These are phyloP conservation scores for Patellifolia procumbens DNA, from an alignment of 179 eudicot species.

Conservation along the genomic window DNA sequence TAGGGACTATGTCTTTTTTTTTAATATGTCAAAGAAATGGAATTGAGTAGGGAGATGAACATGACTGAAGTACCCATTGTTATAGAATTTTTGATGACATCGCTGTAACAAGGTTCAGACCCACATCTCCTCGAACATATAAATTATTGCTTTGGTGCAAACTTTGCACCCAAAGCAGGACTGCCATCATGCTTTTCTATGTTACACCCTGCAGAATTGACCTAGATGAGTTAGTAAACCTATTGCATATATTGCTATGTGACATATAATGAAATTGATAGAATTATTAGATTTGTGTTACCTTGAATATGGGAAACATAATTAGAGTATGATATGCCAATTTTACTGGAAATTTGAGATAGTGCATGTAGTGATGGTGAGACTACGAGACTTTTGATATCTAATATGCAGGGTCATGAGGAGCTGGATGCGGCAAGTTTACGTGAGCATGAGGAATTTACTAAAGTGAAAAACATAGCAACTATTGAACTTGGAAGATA, in stretches of 20 bases:
- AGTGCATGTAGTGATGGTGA: not conserved
- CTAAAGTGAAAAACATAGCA: constrained; percentile 96
- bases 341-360: not conserved
- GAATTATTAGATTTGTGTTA: not conserved
- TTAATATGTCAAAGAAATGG: not conserved
- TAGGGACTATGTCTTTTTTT: not conserved
- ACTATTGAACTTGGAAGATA: constrained; percentile 93
- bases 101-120: not conserved
- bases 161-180: not conserved
- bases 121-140: not conserved
- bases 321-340: not conserved
- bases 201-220: not conserved
- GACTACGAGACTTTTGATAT: not conserved
- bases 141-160: not conserved
- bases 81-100: not conserved
- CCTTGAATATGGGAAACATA: not conserved
- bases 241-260: not conserved
- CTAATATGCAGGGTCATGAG: constrained; percentile 69
- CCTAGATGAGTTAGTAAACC: not conserved
- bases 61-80: not conserved
- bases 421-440: constrained; percentile 98
- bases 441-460: constrained; percentile 97
- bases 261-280: too few species aligned
- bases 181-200: not conserved
- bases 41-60: not conserved